These are phyloP conservation scores for Achaetomiella virescens DNA, from an alignment of 495 filamentous ascomycete genomes.

Conservation along the genomic window DNA sequence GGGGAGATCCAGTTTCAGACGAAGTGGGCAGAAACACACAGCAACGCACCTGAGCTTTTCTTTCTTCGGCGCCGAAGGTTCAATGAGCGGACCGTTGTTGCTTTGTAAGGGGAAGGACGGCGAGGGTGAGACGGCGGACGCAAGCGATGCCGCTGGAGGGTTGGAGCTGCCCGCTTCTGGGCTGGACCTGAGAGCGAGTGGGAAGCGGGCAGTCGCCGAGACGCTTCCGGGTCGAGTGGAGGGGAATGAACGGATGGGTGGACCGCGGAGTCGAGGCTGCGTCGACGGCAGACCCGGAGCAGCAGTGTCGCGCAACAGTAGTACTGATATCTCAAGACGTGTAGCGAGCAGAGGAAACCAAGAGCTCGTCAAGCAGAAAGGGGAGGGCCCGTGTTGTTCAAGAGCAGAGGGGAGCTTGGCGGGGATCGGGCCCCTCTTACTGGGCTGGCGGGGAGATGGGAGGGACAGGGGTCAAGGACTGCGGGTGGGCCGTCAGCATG, in stretches of 20 bases:
- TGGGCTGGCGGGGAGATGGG: neutral
- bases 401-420: constrained; percentile 6
- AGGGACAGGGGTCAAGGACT: neutral
- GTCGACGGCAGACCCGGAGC: neutral
- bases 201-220: no score
- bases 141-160: neutral
- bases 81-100: neutral
- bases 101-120: neutral
- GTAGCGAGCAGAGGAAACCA: neutral
- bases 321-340: neutral
- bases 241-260: constrained; percentile 6
- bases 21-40: neutral
- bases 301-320: neutral
- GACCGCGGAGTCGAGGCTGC: neutral
- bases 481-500: neutral
- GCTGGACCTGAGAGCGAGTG: neutral
- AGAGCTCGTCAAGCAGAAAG: neutral
- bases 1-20: neutral
- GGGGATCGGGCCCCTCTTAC: constrained; percentile 6
- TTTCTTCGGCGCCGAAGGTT: neutral
- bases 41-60: constrained; percentile 4
- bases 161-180: constrained; percentile 14
- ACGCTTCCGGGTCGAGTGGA: neutral
- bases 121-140: constrained; percentile 4
- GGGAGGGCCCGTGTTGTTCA: constrained; percentile 1